Base-by-base conservation (phyloP, 345 rosid species). In the Populus tremula region DNA sequence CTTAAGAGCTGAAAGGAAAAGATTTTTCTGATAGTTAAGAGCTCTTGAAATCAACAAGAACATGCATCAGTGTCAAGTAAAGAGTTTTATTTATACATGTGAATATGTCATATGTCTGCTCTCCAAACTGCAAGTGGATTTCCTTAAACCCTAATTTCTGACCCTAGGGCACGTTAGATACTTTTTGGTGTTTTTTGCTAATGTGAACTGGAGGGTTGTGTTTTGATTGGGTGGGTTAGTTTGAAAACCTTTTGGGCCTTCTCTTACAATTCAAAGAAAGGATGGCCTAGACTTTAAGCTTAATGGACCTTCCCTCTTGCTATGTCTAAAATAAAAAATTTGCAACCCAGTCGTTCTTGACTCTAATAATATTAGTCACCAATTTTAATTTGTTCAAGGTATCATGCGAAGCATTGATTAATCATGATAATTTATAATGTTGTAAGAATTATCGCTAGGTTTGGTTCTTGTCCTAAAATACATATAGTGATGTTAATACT, bases 141-240 rank as follows among this genome's bases (percentile, higher is more conserved):
- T 50, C 29, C 79, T 76, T 78, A 78, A 85, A 80, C 86, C 86
- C 82, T 78, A 83, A 56, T 13, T 78, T 21, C 59, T n/a, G 25
- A 29, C 59, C 10, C 20, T 13, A 17, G 85, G 50, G 3, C 69
- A 85, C 64, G 78, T 75, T 80, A 82, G 80, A 56, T 62, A 25
- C 38, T 43, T 1, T 4, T 7, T 0, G 8, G 43, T 50, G 2
- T 33, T 31, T 20, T 29, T n/a, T n/a, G 74, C 84, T 80, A 80
- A 54, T 56, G 21, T 82, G 79, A 73, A 69, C 77, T 71, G 21
- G n/a, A 64, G 43, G 67, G 47, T 76, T 49, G 43, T 18, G 38
- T 39, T 4, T 61, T 73, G 23, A 64, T 29, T 63, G 43, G 77
- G 43, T 25, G 41, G 62, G 29, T 47, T 76, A 61, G 29, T n/a